A percentile compares a stretch with the other conserved stretches of the same genome.
phyloP scores from a whole-genome alignment of 1,139 yeast genomes.

The Yamadazyma blattariae region DNA sequence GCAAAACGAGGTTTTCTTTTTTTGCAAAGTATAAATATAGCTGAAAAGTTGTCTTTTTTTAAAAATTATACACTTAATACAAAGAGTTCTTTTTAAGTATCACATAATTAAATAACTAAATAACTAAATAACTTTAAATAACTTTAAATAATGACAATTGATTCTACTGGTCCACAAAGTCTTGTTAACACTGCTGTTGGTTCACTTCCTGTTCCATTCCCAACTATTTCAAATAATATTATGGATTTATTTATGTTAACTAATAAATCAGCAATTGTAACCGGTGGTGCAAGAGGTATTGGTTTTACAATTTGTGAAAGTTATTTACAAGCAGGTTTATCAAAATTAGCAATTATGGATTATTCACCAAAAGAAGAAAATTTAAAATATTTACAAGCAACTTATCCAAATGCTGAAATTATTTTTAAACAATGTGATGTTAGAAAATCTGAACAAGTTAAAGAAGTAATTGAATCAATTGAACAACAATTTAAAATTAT shows the following conservation, averaged over 20 bases:
- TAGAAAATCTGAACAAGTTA: conserved; percentile 36
- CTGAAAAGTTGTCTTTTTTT: too few relatives aligned
- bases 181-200: conserved; percentile 36
- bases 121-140: too few relatives aligned
- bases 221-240: conserved; percentile 30
- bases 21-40: too few relatives aligned
- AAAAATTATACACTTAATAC: too few relatives aligned
- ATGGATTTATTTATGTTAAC: conserved; percentile 36
- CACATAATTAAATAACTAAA: not conserved
- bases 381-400: conserved; percentile 24
- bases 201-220: conserved; percentile 38
- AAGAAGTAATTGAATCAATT: conserved; percentile 28
- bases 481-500: conserved; percentile 36
- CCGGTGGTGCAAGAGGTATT: conserved; percentile 47
- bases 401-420: conserved; percentile 30
- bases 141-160: conserved; percentile 8
- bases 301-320: conserved; percentile 45
- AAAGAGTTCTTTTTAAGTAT: too few relatives aligned
- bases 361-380: conserved; percentile 33
- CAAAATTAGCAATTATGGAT: conserved; percentile 44
- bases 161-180: conserved; percentile 14
- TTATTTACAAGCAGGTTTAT: conserved; percentile 43
- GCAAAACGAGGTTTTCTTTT: too few relatives aligned
- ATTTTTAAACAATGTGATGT: conserved; percentile 40
- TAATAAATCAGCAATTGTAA: conserved; percentile 38